These are phyloP conservation scores for Ephemerocybe angulata DNA, from an alignment of 768 basidiomycete species.

Conservation along the genomic window DNA sequence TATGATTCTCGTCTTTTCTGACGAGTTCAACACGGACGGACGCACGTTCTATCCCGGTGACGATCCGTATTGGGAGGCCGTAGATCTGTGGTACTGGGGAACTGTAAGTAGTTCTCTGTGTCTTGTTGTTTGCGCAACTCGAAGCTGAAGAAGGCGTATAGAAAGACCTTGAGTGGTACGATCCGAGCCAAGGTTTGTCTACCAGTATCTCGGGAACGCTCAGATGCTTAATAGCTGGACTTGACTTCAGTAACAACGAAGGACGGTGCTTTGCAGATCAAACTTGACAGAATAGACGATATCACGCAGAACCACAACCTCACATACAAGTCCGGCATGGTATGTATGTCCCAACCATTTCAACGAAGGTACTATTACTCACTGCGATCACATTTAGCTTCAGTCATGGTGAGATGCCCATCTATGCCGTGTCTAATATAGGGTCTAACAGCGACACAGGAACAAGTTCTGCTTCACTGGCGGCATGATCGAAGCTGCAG, in stretches of 20 bases:
- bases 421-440: neutral
- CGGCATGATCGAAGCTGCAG: constrained; percentile 49
- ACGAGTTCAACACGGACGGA: constrained; percentile 70
- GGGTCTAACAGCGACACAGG: constrained; percentile 15
- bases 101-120: constrained; percentile 23
- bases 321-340: constrained; percentile 48
- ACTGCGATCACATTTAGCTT: constrained; percentile 16
- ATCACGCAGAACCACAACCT: constrained; percentile 52
- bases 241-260: constrained; percentile 53
- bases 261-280: constrained; percentile 65
- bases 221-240: constrained; percentile 5
- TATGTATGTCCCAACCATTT: constrained; percentile 31
- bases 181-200: constrained; percentile 34
- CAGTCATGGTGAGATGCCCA: constrained; percentile 25
- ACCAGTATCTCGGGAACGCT: neutral
- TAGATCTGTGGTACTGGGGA: constrained; percentile 58
- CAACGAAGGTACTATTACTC: neutral
- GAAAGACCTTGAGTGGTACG: constrained; percentile 71
- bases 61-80: constrained; percentile 51
- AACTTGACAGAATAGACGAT: constrained; percentile 45
- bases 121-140: neutral
- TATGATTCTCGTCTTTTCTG: constrained; percentile 56
- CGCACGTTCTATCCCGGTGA: constrained; percentile 58
- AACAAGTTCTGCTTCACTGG: constrained; percentile 68
- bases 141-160: constrained; percentile 46